Evolutionary conservation across 2,329 filamentous ascomycete species (phyloP), one percentile per base, ranked within the genome.

Genomic region (Cercospora zeina): DNA sequence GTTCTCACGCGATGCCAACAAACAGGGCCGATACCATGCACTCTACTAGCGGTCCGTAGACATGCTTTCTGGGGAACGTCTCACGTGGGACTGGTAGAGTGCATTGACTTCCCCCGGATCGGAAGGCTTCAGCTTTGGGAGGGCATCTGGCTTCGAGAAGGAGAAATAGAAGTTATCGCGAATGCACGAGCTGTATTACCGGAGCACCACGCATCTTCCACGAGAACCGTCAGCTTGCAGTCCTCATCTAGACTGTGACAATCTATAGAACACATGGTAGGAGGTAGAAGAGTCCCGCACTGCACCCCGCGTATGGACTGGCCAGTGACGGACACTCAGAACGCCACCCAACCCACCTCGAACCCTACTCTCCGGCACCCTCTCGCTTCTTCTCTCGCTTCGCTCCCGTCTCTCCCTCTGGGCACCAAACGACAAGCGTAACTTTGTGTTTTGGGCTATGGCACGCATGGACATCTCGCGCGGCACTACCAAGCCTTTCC

Each of bases 401-500:
- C 42, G 7, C 31, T 53, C 49, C 9, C 49, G n/a, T 31, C n/a
- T 19, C 11, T 33, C 27, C 4, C 31, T 34, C 49, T 53, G 27
- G 30, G n/a, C 49, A 34, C n/a, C 49, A 33, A 34, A 34, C 27
- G 49, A 33, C 30, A 19, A 33, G 27, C 49, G 16, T n/a, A 31
- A 53, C 49, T 33, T 34, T 33, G 27, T 34, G 31, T 53, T 53
- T 47, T 13, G 42, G 49, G 30, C 49, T 2, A 34, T 21, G 49
- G 30, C 14, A 42, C 27, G 36, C 54, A 56, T 30, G 24, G 24
- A 39, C 27, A 56, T 19, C 21, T 39, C 34, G 34, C 30, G n/a
- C 34, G 54, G 54, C 54, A 4, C 27, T 42, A 56, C 54, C 19
- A 56, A 56, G 54, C 34, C 54, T 56, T 19, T 19, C 27, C 34